These are phyloP conservation scores for Wickerhamiella australiensis DNA, from an alignment of 805 yeast species.

Conservation along the genomic window DNA sequence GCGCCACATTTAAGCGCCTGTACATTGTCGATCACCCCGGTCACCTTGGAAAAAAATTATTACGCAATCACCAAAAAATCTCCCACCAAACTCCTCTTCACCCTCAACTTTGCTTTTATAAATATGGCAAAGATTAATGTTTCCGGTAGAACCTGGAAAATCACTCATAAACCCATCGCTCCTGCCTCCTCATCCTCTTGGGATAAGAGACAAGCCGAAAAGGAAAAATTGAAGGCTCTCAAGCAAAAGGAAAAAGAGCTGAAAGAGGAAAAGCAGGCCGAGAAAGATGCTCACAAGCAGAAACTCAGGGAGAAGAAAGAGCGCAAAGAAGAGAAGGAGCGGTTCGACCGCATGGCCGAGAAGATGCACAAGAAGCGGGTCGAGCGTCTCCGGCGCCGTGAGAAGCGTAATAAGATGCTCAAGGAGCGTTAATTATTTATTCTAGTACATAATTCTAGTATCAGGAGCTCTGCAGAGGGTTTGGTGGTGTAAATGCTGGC, in stretches of 20 bases:
- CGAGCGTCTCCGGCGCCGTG: constrained; percentile 79
- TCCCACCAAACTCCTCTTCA: background rate
- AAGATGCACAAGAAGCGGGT: constrained; percentile 88
- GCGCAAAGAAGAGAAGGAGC: constrained; percentile 75
- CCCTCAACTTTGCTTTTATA: background rate
- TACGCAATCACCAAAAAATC: too few species aligned
- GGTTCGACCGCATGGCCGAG: constrained; percentile 68
- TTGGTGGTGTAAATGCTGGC: too few species aligned
- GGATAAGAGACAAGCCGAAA: constrained; percentile 54
- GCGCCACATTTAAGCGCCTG: too few species aligned
- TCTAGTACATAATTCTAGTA: background rate
- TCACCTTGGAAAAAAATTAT: background rate
- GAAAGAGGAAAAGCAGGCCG: constrained; percentile 64
- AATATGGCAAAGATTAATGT: constrained; percentile 21
- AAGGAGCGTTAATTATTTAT: constrained; percentile 55
- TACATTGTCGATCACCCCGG: too few species aligned
- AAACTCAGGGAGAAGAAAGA: constrained; percentile 55
- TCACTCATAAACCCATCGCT: constrained; percentile 24
- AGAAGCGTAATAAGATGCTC: constrained; percentile 86
- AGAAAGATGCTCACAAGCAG: constrained; percentile 35
- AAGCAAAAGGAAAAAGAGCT: constrained; percentile 59
- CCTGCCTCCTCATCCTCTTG: constrained; percentile 41
- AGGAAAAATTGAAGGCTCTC: constrained; percentile 50
- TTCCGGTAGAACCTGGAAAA: constrained; percentile 32
- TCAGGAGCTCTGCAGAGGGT: too few species aligned